Base-by-base conservation (phyloP, 257 asterid species). In the Avicennia marina region DNA sequence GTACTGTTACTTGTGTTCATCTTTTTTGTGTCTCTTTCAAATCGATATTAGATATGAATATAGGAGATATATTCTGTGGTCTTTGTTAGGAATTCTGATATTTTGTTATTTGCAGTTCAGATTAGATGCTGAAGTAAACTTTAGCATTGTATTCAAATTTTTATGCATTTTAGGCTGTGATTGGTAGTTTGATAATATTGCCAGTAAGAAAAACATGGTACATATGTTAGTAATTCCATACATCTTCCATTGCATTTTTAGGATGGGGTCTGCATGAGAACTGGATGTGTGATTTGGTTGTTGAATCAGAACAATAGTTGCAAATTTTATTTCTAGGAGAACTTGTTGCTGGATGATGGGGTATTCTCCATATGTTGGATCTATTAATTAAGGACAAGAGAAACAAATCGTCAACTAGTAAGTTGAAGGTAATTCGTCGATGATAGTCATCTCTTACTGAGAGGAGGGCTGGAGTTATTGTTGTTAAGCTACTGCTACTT, bases 1-100 rank as follows among this genome's bases (percentile, higher is more conserved):
- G 97, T 86, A 58, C 58, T 59, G 50, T 56, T 64, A 9, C 43
- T 58, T 58, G 34, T 39, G 2, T 57, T 41, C 50, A 27, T 17
- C 36, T 40, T 38, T 31, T 13, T n/a, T 40, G 3, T 24, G 1
- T 8, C 18, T 12, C 9, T 3, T 17, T 6, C 21, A 6, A 3
- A 18, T 2, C 7, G n/a, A 47, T 19, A 8, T 8, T 47, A 17
- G 25, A 8, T 1, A 46, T 1, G 5, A 46, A 2, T 12, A 2
- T 15, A 3, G 5, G 17, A 7, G 27, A 7, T 19, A 24, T 13
- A 15, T 17, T 24, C 26, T 46, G 7, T 10, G 2, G 13, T 2
- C 11, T 17, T 16, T 17, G 17, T 11, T 17, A 46, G 9, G 22
- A 15, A 2, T 3, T 46, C 7, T 5, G 21, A 15, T 49, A 36